Conservation (phyloP, 305 asterid species). For the Solanum hybrid region DNA sequence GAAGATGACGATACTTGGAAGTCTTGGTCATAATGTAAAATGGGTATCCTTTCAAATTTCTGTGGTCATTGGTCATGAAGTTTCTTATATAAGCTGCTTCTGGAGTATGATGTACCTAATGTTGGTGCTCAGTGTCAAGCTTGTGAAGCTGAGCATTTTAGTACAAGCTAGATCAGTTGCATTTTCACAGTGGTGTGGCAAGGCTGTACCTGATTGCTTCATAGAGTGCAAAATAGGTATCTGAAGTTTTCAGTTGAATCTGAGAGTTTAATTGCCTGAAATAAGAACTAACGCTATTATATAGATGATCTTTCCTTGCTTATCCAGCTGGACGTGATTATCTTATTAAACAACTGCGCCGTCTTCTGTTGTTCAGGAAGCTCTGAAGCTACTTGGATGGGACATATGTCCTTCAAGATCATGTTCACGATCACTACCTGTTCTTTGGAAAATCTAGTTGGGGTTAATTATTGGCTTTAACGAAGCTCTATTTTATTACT, state of each 20-base stretch:
- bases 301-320: neutral
- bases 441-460: neutral
- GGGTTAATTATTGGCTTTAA: neutral
- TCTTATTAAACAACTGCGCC: neutral
- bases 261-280: neutral
- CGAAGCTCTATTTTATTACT: neutral
- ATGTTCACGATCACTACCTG: neutral
- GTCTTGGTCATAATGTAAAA: neutral
- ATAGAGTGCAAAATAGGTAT: neutral
- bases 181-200: neutral
- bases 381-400: too few relatives aligned
- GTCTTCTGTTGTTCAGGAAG: neutral
- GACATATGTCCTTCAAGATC: neutral
- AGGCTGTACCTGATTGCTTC: neutral
- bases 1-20: neutral
- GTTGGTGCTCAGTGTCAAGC: neutral
- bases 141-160: neutral
- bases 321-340: neutral
- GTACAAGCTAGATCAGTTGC: neutral
- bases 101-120: neutral
- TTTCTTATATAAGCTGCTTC: neutral
- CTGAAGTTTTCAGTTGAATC: neutral
- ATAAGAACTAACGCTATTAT: neutral
- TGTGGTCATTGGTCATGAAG: neutral
- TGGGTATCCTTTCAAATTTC: neutral